These are phyloP conservation scores for Colletotrichum truncatum DNA, from an alignment of 2,329 filamentous ascomycete genomes.

Conservation along the genomic window DNA sequence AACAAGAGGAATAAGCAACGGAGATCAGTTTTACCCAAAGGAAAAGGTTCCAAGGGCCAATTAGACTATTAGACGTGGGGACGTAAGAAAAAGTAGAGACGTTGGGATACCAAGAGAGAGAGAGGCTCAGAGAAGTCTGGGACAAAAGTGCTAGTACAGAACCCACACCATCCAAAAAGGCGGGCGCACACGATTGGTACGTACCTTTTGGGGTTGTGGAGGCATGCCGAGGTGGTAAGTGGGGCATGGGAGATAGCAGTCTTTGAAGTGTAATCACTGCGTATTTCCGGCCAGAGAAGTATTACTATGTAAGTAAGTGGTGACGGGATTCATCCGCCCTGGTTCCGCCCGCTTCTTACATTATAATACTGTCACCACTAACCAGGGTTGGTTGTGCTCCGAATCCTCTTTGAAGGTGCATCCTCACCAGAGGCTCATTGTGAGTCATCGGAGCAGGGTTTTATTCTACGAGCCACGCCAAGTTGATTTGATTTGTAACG, in stretches of 20 bases:
- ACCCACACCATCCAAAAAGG: too few species aligned
- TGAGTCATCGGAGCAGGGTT: background rate
- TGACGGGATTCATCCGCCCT: background rate
- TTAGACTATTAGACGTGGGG: conserved; percentile 18
- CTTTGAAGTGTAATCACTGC: background rate
- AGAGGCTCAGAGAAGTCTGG: background rate
- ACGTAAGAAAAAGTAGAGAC: background rate
- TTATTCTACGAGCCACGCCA: background rate
- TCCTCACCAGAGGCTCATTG: background rate
- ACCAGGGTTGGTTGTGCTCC: background rate
- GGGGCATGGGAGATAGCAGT: conserved; percentile 3
- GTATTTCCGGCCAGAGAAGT: conserved; percentile 13
- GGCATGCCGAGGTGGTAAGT: background rate
- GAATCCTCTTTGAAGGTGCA: background rate
- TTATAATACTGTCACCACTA: too few species aligned
- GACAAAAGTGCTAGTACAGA: too few species aligned
- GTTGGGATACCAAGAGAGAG: background rate
- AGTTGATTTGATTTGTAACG: too few species aligned
- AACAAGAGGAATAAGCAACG: conserved; percentile 20
- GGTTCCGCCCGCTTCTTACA: background rate
- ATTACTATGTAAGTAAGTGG: background rate
- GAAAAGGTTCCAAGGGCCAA: conserved; percentile 1
- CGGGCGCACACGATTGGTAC: background rate
- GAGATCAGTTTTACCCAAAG: conserved; percentile 1
- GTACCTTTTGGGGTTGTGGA: background rate